These are phyloP conservation scores for Citrullus mucosospermus DNA, from an alignment of 306 rosid species.

Conservation along the genomic window DNA sequence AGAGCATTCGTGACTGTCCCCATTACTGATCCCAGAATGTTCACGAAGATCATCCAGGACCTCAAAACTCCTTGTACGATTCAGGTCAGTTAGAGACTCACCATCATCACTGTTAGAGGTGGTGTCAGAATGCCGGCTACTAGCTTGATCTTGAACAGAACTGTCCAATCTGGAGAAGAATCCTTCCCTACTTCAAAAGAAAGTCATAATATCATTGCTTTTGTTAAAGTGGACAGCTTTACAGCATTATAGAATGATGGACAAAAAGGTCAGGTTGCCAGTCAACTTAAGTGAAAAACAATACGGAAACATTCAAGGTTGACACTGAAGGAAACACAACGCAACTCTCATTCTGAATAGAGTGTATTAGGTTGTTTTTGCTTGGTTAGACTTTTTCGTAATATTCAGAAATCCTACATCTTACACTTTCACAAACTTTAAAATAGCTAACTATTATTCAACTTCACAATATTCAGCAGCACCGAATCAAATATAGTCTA, in stretches of 20 bases:
- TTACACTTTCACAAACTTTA: neutral
- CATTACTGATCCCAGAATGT: conserved; percentile 24
- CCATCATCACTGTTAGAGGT: conserved; percentile 27
- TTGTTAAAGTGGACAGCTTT: neutral
- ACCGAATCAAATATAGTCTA: neutral
- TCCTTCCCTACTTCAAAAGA: conserved; percentile 59
- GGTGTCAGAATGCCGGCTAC: conserved; percentile 37
- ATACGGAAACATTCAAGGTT: neutral
- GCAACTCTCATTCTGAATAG: neutral
- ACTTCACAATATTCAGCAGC: neutral
- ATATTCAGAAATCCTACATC: neutral
- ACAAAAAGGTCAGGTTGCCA: neutral
- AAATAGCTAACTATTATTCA: neutral
- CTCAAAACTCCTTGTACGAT: conserved; percentile 27
- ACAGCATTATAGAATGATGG: neutral
- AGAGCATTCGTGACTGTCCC: conserved; percentile 20
- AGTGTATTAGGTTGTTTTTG: neutral
- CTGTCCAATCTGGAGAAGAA: conserved; percentile 51
- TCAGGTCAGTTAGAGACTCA: conserved; percentile 27
- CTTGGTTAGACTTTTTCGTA: neutral
- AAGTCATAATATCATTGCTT: conserved; percentile 6
- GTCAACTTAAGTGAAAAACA: neutral
- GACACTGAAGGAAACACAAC: neutral
- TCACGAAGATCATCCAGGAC: conserved; percentile 25
- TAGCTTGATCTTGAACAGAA: conserved; percentile 38